A percentile compares a stretch with the other conserved stretches of the same genome.
These are phyloP conservation scores for Pseudisothecium myosuroides DNA, from an alignment of 225 moss, liverwort and hornwort species.

Conservation along the genomic window DNA sequence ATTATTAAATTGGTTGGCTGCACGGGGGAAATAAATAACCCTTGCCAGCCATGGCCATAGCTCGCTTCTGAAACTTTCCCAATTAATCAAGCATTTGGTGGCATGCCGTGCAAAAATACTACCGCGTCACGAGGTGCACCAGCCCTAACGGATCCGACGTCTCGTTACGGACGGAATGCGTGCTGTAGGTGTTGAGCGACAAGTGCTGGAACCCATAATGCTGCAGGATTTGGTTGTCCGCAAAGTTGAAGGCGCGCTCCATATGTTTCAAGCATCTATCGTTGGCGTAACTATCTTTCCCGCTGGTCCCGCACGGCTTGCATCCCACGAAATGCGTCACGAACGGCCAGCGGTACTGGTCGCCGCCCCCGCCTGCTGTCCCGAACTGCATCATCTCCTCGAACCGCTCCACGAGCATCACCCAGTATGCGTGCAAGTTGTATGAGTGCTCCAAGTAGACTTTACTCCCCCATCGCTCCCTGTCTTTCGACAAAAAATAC, in stretches of 20 bases:
- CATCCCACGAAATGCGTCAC: constrained; percentile 55
- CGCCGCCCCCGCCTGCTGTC: constrained; percentile 12
- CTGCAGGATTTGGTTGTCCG: constrained; percentile 37
- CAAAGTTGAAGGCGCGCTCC: constrained; percentile 46
- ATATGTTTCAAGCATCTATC: constrained; percentile 47
- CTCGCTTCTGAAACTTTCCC: neutral
- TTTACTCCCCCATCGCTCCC: constrained; percentile 31
- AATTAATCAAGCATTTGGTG: neutral
- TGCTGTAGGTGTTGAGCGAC: constrained; percentile 12
- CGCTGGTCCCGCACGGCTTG: constrained; percentile 26
- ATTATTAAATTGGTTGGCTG: neutral
- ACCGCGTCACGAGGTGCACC: neutral
- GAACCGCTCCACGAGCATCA: constrained; percentile 39
- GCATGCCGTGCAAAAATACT: neutral
- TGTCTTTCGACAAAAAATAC: constrained; percentile 9
- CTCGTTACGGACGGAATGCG: neutral
- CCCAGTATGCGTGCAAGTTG: constrained; percentile 43
- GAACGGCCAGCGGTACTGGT: constrained; percentile 33
- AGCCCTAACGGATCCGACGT: constrained; percentile 21
- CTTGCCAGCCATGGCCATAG: neutral
- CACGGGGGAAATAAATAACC: neutral
- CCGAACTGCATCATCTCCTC: constrained; percentile 37
- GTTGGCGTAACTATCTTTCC: constrained; percentile 21
- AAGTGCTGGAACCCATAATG: constrained; percentile 24
- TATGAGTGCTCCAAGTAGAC: constrained; percentile 34